phyloP scores from a whole-genome alignment of 768 basidiomycete genomes.

The Coprinopsis strossmayeri region DNA sequence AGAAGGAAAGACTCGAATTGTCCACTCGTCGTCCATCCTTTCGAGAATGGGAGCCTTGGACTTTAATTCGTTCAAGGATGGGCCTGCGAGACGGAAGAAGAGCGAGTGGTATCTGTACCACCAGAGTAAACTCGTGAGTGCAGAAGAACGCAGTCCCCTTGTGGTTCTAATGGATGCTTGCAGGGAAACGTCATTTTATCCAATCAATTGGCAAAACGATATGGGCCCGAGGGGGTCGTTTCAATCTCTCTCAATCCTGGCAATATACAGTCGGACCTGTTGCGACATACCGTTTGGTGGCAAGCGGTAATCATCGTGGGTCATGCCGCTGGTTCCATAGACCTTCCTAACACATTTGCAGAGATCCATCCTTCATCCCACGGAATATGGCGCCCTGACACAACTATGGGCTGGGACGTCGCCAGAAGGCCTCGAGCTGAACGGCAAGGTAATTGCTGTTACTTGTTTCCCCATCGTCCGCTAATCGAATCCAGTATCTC shows the following conservation, averaged over 20 bases:
- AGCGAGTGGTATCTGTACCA: constrained; percentile 21
- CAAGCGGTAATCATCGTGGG: not conserved
- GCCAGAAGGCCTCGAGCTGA: constrained; percentile 22
- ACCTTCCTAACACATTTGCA: too few relatives aligned
- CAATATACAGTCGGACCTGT: constrained; percentile 27
- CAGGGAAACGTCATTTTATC: constrained; percentile 39
- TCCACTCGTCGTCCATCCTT: constrained; percentile 30
- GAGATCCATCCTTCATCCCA: constrained; percentile 14
- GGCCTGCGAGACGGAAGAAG: constrained; percentile 24
- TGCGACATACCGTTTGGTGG: constrained; percentile 15
- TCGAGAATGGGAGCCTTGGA: constrained; percentile 24
- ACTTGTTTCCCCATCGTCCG: too few relatives aligned
- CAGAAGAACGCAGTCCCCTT: too few relatives aligned
- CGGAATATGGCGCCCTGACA: constrained; percentile 29
- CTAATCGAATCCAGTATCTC: too few relatives aligned
- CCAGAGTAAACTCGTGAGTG: constrained; percentile 34
- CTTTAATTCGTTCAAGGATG: constrained; percentile 32
- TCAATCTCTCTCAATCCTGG: constrained; percentile 39
- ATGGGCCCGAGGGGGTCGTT: constrained; percentile 35
- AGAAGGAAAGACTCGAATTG: constrained; percentile 28
- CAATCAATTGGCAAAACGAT: constrained; percentile 35
- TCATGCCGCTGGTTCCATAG: too few relatives aligned
- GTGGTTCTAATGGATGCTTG: too few relatives aligned
- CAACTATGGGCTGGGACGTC: constrained; percentile 35
- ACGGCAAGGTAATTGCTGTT: constrained; percentile 27